Percentiles rank a stretch among this genome's conserved stretches.
These are phyloP conservation scores for Scenedesmus sp. DNA, from an alignment of 163 green algal genomes.

Conservation along the genomic window DNA sequence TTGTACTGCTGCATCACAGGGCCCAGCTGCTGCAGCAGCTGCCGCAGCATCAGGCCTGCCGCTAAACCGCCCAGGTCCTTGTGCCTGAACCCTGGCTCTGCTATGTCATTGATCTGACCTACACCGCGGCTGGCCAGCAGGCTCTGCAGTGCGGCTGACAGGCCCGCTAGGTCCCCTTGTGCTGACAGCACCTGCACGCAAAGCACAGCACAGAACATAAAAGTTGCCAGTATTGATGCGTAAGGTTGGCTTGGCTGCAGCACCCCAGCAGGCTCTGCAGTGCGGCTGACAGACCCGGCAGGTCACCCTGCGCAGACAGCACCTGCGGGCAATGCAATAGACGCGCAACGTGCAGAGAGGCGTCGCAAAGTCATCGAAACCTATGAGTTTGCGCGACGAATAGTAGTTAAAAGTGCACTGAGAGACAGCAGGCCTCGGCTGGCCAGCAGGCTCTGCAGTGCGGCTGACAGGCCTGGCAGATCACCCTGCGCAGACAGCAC, in stretches of 20 bases:
- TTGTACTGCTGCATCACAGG: neutral
- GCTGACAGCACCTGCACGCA: conserved; percentile 3
- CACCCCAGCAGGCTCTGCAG: too few relatives aligned
- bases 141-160: conserved; percentile 9
- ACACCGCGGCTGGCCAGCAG: conserved; percentile 20
- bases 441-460: neutral
- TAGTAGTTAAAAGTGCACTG: too few relatives aligned
- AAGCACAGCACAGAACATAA: neutral
- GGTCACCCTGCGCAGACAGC: neutral
- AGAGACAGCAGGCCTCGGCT: neutral
- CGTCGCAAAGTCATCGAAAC: too few relatives aligned
- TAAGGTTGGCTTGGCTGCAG: too few relatives aligned
- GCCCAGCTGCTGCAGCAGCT: conserved; percentile 9
- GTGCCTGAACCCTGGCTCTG: conserved; percentile 8
- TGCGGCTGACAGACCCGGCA: too few relatives aligned
- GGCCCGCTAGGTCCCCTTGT: neutral
- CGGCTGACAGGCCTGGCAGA: neutral
- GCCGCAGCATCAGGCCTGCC: conserved; percentile 19
- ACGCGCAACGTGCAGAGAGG: too few relatives aligned
- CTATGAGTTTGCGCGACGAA: too few relatives aligned
- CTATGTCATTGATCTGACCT: neutral
- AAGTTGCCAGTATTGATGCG: neutral
- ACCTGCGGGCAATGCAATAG: too few relatives aligned
- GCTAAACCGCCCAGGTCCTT: conserved; percentile 21
- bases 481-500: neutral